Evolutionary conservation across 352 stramenopile species (phyloP).

Genomic region (Phytophthora hybrid): DNA sequence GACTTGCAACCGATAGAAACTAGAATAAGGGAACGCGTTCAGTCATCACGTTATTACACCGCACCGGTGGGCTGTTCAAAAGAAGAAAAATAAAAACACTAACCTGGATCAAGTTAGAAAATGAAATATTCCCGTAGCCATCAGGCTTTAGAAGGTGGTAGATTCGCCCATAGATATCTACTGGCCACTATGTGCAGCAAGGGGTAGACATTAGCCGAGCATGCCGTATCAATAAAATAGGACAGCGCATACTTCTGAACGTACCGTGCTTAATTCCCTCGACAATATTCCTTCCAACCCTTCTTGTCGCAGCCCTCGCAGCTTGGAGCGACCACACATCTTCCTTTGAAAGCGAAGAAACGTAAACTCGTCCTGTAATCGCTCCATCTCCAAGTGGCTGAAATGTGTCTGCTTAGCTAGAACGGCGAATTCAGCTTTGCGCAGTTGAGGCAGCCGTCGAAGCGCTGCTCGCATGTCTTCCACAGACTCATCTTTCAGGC

Average conservation of each 20-base stretch:
- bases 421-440: conserved; percentile 61
- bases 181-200: conserved; percentile 47
- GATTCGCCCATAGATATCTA: conserved; percentile 50
- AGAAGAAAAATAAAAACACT: not conserved
- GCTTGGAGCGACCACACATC: conserved; percentile 46
- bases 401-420: conserved; percentile 64
- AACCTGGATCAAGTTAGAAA: conserved; percentile 71
- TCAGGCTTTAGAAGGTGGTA: conserved; percentile 63
- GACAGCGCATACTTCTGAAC: not conserved
- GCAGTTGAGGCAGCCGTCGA: conserved; percentile 55
- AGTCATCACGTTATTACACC: conserved; percentile 2
- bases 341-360: conserved; percentile 67
- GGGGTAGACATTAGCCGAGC: not conserved
- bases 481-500: conserved; percentile 64
- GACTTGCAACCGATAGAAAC: conserved; percentile 55
- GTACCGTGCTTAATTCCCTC: conserved; percentile 57
- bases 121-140: conserved; percentile 70
- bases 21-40: conserved; percentile 6
- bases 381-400: conserved; percentile 55
- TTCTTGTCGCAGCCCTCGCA: conserved; percentile 61
- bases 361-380: conserved; percentile 73
- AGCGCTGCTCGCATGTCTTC: conserved; percentile 67
- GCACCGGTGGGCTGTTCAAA: not conserved
- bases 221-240: not conserved
- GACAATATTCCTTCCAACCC: conserved; percentile 64